phyloP scores from a whole-genome alignment of 306 rosid species.

The Trichosanthes cucumerina region DNA sequence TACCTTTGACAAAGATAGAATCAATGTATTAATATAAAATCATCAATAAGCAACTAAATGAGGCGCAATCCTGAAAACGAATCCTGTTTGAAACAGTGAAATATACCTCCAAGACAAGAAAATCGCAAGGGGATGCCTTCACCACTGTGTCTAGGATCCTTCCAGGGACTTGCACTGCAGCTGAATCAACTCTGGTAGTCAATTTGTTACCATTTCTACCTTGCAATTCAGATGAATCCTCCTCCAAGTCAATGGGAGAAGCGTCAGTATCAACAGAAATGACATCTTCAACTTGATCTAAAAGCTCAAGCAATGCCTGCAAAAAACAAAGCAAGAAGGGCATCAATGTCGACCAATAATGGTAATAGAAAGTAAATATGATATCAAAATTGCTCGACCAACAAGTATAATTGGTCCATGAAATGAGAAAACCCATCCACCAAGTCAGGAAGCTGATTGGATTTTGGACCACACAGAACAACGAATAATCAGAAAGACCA shows the following conservation, averaged over 20 bases:
- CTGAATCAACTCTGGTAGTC: slow-evolving; percentile 23
- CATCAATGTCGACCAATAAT: neutral
- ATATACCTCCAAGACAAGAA: slow-evolving; percentile 85
- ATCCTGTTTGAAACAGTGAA: neutral
- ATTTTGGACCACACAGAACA: neutral
- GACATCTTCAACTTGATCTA: slow-evolving; percentile 93
- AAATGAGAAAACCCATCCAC: neutral
- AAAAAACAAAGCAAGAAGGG: slow-evolving; percentile 11
- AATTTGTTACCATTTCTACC: slow-evolving; percentile 20
- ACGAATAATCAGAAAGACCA: neutral
- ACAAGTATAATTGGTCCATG: neutral
- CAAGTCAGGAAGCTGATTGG: neutral
- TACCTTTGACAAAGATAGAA: slow-evolving; percentile 35
- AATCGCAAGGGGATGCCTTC: slow-evolving; percentile 24
- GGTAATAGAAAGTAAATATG: neutral
- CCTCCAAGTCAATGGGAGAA: slow-evolving; percentile 19
- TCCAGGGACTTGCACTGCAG: slow-evolving; percentile 16
- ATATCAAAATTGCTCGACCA: neutral
- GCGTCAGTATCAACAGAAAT: slow-evolving; percentile 48
- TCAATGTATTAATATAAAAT: slow-evolving; percentile 9
- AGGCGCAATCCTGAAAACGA: neutral
- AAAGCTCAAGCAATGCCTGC: slow-evolving; percentile 86
- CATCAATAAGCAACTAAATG: slow-evolving; percentile 8
- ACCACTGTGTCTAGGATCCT: slow-evolving; percentile 11
- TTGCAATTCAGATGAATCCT: slow-evolving; percentile 28